phyloP scores from a whole-genome alignment of 2,329 filamentous ascomycete species.

The Monilinia polystroma region DNA sequence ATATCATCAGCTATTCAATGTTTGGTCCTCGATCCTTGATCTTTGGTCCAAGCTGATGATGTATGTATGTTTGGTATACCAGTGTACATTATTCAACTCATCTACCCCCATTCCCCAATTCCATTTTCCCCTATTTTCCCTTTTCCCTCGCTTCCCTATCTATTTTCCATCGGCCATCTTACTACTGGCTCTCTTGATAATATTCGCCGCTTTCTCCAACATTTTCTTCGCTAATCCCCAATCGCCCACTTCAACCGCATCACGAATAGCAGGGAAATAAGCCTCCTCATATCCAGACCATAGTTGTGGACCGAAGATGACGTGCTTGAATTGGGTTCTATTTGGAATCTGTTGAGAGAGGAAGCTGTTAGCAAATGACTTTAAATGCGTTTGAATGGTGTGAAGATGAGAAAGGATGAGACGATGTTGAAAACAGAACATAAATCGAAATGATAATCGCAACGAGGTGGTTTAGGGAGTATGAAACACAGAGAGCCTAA shows the following conservation, averaged over 20 bases:
- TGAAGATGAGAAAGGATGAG: neutral
- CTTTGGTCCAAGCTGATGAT: neutral
- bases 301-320: constrained; percentile 79
- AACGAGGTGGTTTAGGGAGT: neutral
- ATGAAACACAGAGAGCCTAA: neutral
- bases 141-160: too few species aligned
- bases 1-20: neutral
- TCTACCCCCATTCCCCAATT: neutral
- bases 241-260: constrained; percentile 70
- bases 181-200: constrained; percentile 59
- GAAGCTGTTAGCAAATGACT: neutral
- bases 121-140: neutral
- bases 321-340: constrained; percentile 90
- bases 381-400: neutral
- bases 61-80: too few species aligned
- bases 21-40: neutral
- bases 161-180: constrained; percentile 27
- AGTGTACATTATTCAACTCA: neutral
- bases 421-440: neutral
- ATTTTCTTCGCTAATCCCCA: constrained; percentile 67
- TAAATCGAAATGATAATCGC: neutral
- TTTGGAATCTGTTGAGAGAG: constrained; percentile 64
- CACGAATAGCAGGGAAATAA: constrained; percentile 81
- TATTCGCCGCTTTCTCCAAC: constrained; percentile 68
- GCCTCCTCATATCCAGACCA: constrained; percentile 70